Evolutionary conservation across 2,329 filamentous ascomycete genomes (phyloP).

Genomic region (Truncatella angustata): DNA sequence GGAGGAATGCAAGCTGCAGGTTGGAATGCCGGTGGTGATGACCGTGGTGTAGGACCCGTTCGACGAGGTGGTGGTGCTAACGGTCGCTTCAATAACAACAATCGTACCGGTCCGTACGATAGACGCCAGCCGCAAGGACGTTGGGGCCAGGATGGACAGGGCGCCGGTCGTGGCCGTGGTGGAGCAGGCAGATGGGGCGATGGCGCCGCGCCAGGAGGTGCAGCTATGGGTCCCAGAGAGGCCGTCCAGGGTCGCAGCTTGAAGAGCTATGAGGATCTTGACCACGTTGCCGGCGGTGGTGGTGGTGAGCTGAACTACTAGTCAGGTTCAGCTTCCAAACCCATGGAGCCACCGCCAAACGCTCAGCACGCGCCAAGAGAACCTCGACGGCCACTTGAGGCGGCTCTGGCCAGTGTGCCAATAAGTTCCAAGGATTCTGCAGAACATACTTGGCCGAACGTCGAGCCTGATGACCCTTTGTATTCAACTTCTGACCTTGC

Average conservation of each 20-base stretch:
- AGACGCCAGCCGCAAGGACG: slow-evolving; percentile 58
- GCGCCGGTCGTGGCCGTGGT: slow-evolving; percentile 51
- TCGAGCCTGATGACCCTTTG: not conserved
- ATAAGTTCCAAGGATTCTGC: not conserved
- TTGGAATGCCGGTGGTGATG: slow-evolving; percentile 51
- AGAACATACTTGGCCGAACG: not conserved
- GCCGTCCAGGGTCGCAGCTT: slow-evolving; percentile 89
- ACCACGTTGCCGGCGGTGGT: slow-evolving; percentile 74
- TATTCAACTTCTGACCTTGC: slow-evolving; percentile 1
- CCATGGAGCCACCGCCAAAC: not conserved
- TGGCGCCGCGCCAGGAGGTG: slow-evolving; percentile 69
- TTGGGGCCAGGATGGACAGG: slow-evolving; percentile 45
- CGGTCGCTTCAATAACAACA: slow-evolving; percentile 58
- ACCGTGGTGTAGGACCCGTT: slow-evolving; percentile 62
- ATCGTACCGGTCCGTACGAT: slow-evolving; percentile 72
- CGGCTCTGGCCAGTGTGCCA: not conserved
- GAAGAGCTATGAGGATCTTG: slow-evolving; percentile 96
- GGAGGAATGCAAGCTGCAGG: slow-evolving; percentile 41
- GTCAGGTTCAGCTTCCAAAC: not conserved
- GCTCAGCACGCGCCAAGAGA: not conserved
- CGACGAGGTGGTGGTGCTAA: slow-evolving; percentile 65
- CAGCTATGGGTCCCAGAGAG: slow-evolving; percentile 80
- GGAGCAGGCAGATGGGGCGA: slow-evolving; percentile 67
- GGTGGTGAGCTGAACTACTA: slow-evolving; percentile 90
- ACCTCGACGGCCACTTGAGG: not conserved